Evolutionary conservation across 345 rosid genomes (phyloP).

Genomic region (Syzygium jambos): DNA sequence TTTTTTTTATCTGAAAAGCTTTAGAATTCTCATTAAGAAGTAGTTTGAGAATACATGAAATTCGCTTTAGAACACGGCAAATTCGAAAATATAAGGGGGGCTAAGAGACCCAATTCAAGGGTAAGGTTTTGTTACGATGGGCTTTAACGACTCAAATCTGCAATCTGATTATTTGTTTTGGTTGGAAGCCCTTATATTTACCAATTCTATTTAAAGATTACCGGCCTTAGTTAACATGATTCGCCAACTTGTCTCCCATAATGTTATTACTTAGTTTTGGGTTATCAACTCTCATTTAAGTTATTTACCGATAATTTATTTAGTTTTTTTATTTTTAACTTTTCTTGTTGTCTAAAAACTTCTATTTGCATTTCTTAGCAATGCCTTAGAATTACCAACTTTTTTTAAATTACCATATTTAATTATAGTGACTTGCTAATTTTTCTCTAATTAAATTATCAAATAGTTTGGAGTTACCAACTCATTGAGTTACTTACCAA

Average conservation of each 20-base stretch:
- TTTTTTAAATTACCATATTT: not conserved
- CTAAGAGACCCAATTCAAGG: too few species aligned
- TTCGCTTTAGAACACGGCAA: too few species aligned
- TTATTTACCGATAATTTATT: too few species aligned
- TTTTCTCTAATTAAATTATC: not conserved
- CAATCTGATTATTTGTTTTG: too few species aligned
- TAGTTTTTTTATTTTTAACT: not conserved
- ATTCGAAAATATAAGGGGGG: too few species aligned
- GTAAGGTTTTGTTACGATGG: too few species aligned
- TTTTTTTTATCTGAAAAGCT: too few species aligned
- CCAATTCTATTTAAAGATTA: not conserved
- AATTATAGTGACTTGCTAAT: too few species aligned
- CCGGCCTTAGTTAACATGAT: not conserved
- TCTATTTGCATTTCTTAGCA: not conserved
- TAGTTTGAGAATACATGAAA: too few species aligned
- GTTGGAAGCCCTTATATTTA: too few species aligned
- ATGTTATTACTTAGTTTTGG: not conserved
- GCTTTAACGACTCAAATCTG: too few species aligned
- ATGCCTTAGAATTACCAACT: accelerated
- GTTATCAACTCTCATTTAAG: not conserved
- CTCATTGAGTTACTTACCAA: not conserved
- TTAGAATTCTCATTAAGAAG: too few species aligned
- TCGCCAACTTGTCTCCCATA: not conserved
- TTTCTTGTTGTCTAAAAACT: not conserved
- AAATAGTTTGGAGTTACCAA: not conserved